Conservation (phyloP, 1,139 yeast genomes). For the Blastobotrys persicus region DNA sequence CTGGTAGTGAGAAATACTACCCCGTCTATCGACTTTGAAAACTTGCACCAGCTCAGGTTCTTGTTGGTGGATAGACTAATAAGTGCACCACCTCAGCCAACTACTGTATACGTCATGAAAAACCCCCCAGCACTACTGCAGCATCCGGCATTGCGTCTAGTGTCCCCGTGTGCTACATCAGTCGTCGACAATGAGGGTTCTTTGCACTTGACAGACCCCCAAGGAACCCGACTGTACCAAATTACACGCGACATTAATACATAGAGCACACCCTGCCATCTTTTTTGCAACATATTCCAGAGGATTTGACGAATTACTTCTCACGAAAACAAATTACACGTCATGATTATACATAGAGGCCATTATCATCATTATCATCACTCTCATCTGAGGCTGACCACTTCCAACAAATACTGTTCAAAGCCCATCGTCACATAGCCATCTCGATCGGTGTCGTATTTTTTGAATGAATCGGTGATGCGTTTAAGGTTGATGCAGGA, state of each 20-base stretch:
- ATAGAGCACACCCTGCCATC: too few species aligned
- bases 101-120: background rate
- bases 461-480: slow-evolving; percentile 74
- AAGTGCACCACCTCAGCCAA: background rate
- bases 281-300: too few species aligned
- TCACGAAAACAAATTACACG: too few species aligned
- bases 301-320: too few species aligned
- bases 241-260: too few species aligned
- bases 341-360: too few species aligned
- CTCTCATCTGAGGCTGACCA: slow-evolving; percentile 27
- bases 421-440: slow-evolving; percentile 77
- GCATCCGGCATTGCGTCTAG: background rate
- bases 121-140: background rate
- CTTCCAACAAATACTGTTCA: slow-evolving; percentile 72
- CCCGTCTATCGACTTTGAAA: background rate
- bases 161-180: background rate
- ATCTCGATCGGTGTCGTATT: slow-evolving; percentile 69
- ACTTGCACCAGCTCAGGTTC: background rate
- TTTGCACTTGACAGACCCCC: background rate
- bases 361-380: background rate
- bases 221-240: background rate
- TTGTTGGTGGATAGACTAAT: background rate
- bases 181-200: background rate
- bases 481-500: slow-evolving; percentile 72
- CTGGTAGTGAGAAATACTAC: background rate